Evolutionary conservation across 306 rosid species (phyloP), one percentile per base, ranked within the genome.

Genomic region (Sicyos baderoa): DNA sequence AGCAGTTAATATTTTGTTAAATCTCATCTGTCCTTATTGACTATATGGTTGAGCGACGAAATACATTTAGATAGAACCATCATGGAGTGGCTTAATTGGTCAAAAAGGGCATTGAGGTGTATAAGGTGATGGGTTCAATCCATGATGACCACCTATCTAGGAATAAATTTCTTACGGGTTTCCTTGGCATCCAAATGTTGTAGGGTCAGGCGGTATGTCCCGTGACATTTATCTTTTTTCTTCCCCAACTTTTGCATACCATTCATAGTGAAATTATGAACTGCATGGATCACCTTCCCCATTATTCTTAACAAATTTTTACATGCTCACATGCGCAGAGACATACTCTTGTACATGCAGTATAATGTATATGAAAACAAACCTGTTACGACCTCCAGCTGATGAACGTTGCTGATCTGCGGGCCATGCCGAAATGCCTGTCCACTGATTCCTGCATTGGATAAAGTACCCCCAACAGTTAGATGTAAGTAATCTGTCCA

Each of bases 351-450:
- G 45, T 49, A 67, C 11, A 48, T 7, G 23, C 25, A 49, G 57
- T 25, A 67, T 48, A 25, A 67, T 49, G 57, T 27, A 48, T 25
- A 48, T 5, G 23, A 16, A 19, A 67, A 49, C 91, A 47, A 75
- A 93, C 99, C 96, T 86, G 97, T 93, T 47, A 93, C 96, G 77
- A 93, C 89, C 90, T 93, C 90, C 76, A 93, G 88, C 80, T 81
- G 88, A 75, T 79, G 85, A 75, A 90, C 99, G 79, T 93, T 93
- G 63, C 99, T 93, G 79, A 88, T 93, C 86, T 93, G 97, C 23
- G 99, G 99, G 72, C 99, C 99, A 73, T 93, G 87, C 70, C 80
- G 79, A 73, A 93, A 93, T 74, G 99, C 97, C 65, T 93, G 99
- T 6, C 99, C 99, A 55, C 99, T 93, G 70, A 90, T 76, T 68